Percentiles rank a stretch among this genome's conserved stretches.
These are phyloP conservation scores for Geosmithia flava DNA, from an alignment of 2,329 filamentous ascomycete genomes.

Conservation along the genomic window DNA sequence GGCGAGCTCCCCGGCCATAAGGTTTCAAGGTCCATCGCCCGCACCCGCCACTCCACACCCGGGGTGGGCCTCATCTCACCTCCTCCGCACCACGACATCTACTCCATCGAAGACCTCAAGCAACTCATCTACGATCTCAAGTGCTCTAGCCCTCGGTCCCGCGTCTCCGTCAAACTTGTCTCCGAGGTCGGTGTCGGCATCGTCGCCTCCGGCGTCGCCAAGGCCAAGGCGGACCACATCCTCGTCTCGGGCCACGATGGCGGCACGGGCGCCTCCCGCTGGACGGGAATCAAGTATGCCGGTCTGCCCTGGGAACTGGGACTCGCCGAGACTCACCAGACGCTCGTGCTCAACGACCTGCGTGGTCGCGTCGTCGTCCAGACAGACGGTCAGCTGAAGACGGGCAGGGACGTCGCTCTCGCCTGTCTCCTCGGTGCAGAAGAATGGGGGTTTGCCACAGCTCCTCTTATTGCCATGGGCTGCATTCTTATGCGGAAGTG, in stretches of 20 bases:
- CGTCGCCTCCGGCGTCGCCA: constrained; percentile 92
- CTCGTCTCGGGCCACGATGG: constrained; percentile 94
- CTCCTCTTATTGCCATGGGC: constrained; percentile 90
- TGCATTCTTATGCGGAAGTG: constrained; percentile 91
- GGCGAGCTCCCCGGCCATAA: constrained; percentile 96
- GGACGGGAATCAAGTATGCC: constrained; percentile 98
- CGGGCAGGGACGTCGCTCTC: constrained; percentile 86
- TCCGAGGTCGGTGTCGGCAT: constrained; percentile 97
- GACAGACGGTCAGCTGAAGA: constrained; percentile 88
- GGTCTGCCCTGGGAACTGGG: constrained; percentile 94
- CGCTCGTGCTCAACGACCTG: constrained; percentile 86
- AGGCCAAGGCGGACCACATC: constrained; percentile 95
- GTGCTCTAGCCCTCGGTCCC: constrained; percentile 83
- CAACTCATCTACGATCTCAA: constrained; percentile 97
- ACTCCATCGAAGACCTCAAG: constrained; percentile 96
- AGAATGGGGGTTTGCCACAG: constrained; percentile 93
- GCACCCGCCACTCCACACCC: constrained; percentile 89
- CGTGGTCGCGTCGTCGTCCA: constrained; percentile 92
- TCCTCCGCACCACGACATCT: constrained; percentile 94
- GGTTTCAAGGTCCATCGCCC: constrained; percentile 85
- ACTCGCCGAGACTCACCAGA: constrained; percentile 95
- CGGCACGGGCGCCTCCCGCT: constrained; percentile 90
- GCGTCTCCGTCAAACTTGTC: constrained; percentile 93
- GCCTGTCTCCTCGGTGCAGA: constrained; percentile 94
- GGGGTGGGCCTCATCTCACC: constrained; percentile 94